Base-by-base conservation (phyloP, 768 basidiomycete species). In the Harrya chromipes region DNA sequence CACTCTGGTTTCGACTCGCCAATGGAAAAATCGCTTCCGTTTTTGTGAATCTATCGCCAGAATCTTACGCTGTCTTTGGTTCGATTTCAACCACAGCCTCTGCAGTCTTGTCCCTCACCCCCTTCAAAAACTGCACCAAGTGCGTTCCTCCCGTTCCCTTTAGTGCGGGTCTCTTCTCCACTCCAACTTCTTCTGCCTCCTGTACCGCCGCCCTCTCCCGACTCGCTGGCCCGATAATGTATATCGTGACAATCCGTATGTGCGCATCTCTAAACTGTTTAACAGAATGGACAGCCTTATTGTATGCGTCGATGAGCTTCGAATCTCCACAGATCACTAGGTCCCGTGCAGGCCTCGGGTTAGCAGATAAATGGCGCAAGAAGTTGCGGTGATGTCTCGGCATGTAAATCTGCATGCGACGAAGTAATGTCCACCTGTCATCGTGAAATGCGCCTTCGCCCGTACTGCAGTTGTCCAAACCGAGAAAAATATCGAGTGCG, bases 91-190 rank as follows among this genome's bases (percentile, higher is more conserved):
- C 39, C n/a, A 66, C 51, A 3, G 81, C 74, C 26, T 73, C 74
- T 8, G 72, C 71, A 8, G 89, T 91, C 49, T 82, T 77, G 56
- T 85, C 81, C 59, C 90, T 75, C 14, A 85, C 81, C 20, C 76
- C 77, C 64, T 84, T 90, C 57, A 93, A 66, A 60, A 93, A 93
- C 33, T 72, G 77, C n/a, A 86, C 81, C 39, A 93, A 67, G 42
- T 83, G 78, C 0, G 90, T 90, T 1, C 90, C 90, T 9, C 90
- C 90, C 0, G 90, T 91, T 0, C 91, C 91, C 54, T 78, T 83
- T 52, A 84, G 45, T 4, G 67, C 61, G 2, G 45, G 55, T 14
- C 56, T 46, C 43, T 53, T 62, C 61, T 53, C 66, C 16, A 35
- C 26, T 52, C 44, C 53, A 11, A 29, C 50, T 52, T 55, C 42